Evolutionary conservation across 768 basidiomycete genomes (phyloP).

Genomic region (Heimioporus sp.): DNA sequence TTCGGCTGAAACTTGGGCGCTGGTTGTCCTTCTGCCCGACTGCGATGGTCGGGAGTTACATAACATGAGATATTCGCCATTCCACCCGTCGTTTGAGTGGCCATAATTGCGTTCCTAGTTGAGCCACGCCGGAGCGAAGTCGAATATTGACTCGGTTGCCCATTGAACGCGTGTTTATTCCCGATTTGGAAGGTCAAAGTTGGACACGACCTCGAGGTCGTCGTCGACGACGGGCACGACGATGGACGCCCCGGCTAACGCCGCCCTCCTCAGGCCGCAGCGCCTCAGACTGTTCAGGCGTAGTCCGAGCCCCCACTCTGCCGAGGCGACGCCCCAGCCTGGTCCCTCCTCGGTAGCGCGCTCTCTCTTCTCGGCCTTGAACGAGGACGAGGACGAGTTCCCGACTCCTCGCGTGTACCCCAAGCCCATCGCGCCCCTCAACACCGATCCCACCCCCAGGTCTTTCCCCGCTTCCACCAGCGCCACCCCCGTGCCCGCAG

Average conservation of each 20-base stretch:
- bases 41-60: too few species aligned
- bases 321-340: conserved; percentile 22
- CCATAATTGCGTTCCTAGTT: too few species aligned
- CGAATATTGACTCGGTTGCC: too few species aligned
- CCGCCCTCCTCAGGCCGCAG: conserved; percentile 17
- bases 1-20: too few species aligned
- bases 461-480: neutral
- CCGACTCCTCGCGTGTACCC: conserved; percentile 30
- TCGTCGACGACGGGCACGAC: conserved; percentile 10
- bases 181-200: conserved; percentile 14
- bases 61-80: too few species aligned
- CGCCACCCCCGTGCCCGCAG: conserved; percentile 20
- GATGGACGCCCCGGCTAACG: conserved; percentile 19
- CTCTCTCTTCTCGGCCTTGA: conserved; percentile 5
- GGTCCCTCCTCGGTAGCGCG: conserved; percentile 16
- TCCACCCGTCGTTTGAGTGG: too few species aligned
- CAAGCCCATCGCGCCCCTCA: conserved; percentile 16
- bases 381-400: conserved; percentile 28
- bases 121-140: too few species aligned
- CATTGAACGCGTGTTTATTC: neutral
- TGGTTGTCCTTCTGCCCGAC: too few species aligned
- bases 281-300: conserved; percentile 16
- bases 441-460: conserved; percentile 2
- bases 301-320: conserved; percentile 10
- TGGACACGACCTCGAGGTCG: conserved; percentile 14